Base-by-base conservation (phyloP, 2,329 filamentous ascomycete genomes). In the Talaromyces amestolkiae region DNA sequence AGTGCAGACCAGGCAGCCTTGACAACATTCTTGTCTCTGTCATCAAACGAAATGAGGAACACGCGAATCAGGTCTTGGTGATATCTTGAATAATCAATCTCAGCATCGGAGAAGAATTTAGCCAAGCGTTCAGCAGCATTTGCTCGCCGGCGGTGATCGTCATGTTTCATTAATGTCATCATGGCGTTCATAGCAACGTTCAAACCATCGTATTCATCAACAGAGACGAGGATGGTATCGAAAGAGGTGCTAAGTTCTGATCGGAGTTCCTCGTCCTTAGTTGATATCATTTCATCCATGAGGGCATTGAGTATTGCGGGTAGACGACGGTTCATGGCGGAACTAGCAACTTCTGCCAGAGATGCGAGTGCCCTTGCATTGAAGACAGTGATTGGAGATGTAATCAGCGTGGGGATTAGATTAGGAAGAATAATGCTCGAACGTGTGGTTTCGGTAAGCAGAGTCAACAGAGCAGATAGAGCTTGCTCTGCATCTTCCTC, bases 391-490 rank as follows among this genome's bases (percentile, higher is more conserved):
- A 99, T 97, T 1, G 95, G 95, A 63, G 92, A 89, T 9, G 91
- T 90, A 66, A 96, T 91, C 37, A 99, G 85, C 2, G 93, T 98
- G 0, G 96, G 95, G 67, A 99, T 92, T 64, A 99, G 89, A 77
- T 96, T 97, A 22, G 95, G 96, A 65, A 99, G 82, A 72, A 99
- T 99, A 71, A 97, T 93, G 77, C 97, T 99, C 24, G 94, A 96
- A 69, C 95, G 87, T 8, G 92, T 95, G 17, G 92, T 89, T 77
- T 99, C 95, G 0, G 94, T 98, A 68, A 99, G 89, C 24, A 99
- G 85, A 0, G 95, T 99, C 68, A 99, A 86, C 51, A 99, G 88
- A 49, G 95, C 96, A 61, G 93, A 91, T 22, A 99, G 84, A 10
- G 95, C 95, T 77, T 97, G 96, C 70, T 97, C 91, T 39, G 95